phyloP scores from a whole-genome alignment of 78 protist species.

The Diacronema lutheri region DNA sequence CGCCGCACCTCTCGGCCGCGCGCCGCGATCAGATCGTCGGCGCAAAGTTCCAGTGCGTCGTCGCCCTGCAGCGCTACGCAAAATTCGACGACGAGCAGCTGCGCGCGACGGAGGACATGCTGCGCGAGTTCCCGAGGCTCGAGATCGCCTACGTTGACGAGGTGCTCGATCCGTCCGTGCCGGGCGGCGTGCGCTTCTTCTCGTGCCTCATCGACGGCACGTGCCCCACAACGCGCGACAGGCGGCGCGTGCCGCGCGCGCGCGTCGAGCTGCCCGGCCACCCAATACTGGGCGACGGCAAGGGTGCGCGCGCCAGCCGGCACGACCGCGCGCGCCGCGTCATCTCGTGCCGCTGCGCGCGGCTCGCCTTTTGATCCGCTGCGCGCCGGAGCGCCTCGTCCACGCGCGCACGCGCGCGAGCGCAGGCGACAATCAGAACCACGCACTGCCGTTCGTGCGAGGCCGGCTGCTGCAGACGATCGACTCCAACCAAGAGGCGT shows the following conservation, averaged over 20 bases:
- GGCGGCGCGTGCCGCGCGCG: not conserved
- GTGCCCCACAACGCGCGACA: not conserved
- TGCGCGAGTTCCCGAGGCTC: not conserved
- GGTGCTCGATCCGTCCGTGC: not conserved
- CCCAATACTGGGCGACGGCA: not conserved
- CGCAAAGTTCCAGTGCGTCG: not conserved
- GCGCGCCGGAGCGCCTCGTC: too few species aligned
- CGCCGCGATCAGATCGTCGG: not conserved
- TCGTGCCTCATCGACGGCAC: constrained; percentile 1
- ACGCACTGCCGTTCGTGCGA: not conserved
- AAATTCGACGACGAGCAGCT: not conserved
- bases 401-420: too few species aligned
- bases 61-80: not conserved
- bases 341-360: too few species aligned
- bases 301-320: too few species aligned
- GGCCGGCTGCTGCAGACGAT: not conserved
- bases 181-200: not conserved
- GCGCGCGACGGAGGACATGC: not conserved
- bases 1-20: not conserved
- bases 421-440: not conserved
- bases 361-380: too few species aligned
- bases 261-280: not conserved
- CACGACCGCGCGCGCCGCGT: too few species aligned
- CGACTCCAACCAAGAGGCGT: not conserved
- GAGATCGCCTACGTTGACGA: not conserved